phyloP scores from a whole-genome alignment of 345 rosid genomes.

The Abelmoschus esculentus region DNA sequence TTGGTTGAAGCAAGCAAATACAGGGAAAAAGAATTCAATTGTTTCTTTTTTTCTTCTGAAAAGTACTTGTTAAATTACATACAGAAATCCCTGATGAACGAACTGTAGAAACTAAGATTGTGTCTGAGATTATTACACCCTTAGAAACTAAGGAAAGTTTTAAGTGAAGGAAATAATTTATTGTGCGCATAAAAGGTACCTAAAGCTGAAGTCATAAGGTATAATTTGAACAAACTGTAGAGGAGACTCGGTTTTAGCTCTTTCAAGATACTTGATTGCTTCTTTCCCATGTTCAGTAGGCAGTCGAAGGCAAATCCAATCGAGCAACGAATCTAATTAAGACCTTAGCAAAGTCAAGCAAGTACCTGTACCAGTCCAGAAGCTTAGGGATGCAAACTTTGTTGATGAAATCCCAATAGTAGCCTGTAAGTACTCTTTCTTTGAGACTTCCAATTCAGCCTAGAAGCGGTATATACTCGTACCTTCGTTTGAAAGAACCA shows the following conservation, averaged over 20 bases:
- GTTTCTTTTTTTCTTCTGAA: too few relatives aligned
- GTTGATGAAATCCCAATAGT: constrained; percentile 47
- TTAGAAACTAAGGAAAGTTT: constrained; percentile 5
- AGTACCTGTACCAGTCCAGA: constrained; percentile 84
- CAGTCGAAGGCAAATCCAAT: constrained; percentile 80
- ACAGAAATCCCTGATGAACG: constrained; percentile 1
- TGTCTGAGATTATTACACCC: constrained; percentile 11
- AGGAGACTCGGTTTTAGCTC: constrained; percentile 30
- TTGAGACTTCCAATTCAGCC: constrained; percentile 57
- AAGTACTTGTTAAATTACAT: not conserved
- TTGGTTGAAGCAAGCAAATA: too few relatives aligned
- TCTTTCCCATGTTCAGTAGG: constrained; percentile 65
- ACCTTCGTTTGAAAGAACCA: constrained; percentile 36
- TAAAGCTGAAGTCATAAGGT: constrained; percentile 69
- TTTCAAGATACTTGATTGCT: constrained; percentile 59
- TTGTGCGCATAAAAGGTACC: constrained; percentile 51
- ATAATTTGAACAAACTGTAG: constrained; percentile 44
- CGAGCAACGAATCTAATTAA: constrained; percentile 62
- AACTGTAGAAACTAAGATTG: too few relatives aligned
- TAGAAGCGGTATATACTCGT: constrained; percentile 54
- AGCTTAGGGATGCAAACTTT: constrained; percentile 55
- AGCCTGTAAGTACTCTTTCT: constrained; percentile 73
- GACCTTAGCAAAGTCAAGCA: constrained; percentile 81
- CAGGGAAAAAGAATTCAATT: not conserved
- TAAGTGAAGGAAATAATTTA: not conserved